Evolutionary conservation across 495 filamentous ascomycete species (phyloP).

Genomic region (Amphirosellinia nigrospora): DNA sequence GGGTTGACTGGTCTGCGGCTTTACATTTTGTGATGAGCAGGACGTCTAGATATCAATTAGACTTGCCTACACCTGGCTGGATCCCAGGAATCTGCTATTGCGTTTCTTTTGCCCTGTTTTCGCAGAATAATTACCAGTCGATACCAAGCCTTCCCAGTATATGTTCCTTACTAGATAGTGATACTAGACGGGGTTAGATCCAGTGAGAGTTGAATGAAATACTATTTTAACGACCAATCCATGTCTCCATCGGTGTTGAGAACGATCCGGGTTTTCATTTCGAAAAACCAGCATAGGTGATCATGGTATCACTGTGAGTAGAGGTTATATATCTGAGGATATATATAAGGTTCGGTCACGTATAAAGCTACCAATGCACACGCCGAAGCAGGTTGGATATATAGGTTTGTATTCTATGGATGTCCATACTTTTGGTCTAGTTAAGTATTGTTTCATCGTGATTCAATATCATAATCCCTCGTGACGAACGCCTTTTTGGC

Average conservation of each 20-base stretch:
- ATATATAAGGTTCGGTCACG: no score
- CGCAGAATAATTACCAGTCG: neutral
- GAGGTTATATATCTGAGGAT: no score
- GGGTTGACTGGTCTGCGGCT: neutral
- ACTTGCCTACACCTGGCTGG: neutral
- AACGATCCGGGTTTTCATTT: neutral
- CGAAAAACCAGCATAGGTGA: no score
- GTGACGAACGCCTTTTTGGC: conserved; percentile 16
- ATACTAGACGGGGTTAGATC: neutral
- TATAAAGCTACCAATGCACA: neutral
- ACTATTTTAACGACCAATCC: neutral
- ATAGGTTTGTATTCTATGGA: neutral
- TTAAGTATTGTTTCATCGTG: conserved; percentile 22
- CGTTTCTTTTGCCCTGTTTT: neutral
- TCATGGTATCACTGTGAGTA: no score
- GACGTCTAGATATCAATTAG: neutral
- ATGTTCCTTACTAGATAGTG: neutral
- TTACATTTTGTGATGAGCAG: neutral
- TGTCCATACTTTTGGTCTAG: conserved; percentile 10
- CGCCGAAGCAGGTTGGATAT: neutral
- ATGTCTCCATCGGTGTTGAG: neutral
- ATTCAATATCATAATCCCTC: conserved; percentile 17
- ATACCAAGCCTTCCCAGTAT: neutral
- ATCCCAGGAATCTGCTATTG: neutral
- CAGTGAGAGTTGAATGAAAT: neutral